Conservation (phyloP, 2,329 filamentous ascomycete species). For the Ophiostoma sp. region DNA sequence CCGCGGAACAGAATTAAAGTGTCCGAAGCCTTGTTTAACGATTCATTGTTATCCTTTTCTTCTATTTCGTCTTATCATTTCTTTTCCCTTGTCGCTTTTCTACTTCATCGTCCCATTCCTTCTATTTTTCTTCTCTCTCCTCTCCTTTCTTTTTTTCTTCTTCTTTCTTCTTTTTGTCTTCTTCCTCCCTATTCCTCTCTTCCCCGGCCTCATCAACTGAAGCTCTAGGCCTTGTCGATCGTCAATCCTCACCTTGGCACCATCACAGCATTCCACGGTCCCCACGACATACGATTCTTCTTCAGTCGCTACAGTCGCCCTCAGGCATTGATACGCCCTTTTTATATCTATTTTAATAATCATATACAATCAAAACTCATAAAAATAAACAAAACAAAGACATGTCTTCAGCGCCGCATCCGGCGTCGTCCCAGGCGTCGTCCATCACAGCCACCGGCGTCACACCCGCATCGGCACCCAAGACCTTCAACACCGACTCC, state of each 20-base stretch:
- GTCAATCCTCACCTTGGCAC: constrained; percentile 10
- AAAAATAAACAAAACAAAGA: neutral
- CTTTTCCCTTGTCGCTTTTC: neutral
- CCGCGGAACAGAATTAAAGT: neutral
- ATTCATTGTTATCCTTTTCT: neutral
- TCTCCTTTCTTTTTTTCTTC: neutral
- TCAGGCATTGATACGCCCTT: constrained; percentile 1
- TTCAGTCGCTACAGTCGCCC: neutral
- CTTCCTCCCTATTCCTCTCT: constrained; percentile 6
- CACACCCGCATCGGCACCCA: neutral
- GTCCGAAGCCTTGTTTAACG: neutral
- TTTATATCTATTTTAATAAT: neutral
- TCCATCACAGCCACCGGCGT: constrained; percentile 15
- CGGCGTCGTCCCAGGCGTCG: constrained; percentile 15
- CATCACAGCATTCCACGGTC: neutral
- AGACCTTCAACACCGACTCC: constrained; percentile 10
- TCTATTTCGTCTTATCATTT: neutral
- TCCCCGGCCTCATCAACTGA: neutral
- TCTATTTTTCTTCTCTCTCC: neutral
- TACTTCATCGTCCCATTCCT: constrained; percentile 1
- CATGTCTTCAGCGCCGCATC: neutral
- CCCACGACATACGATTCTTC: neutral
- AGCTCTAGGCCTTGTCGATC: neutral
- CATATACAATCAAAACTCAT: neutral
- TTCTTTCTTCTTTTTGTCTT: neutral